A percentile compares a stretch with the other conserved stretches of the same genome.
Conservation (phyloP, 2,329 filamentous ascomycete genomes). For the Cercospora janseana region DNA sequence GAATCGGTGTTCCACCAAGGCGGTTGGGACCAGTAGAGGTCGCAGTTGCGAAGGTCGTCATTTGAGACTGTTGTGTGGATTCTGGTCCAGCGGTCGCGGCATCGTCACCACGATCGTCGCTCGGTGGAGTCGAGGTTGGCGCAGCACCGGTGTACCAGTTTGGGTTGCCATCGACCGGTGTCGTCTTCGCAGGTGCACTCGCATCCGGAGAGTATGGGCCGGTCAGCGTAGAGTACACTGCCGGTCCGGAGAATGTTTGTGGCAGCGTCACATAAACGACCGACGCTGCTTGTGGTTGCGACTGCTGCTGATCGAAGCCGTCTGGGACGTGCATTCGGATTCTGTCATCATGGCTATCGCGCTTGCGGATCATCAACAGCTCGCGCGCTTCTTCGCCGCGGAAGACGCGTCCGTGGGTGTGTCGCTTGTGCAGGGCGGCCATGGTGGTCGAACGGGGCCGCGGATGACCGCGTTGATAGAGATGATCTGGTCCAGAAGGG, state of each 20-base stretch:
- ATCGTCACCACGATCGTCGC: slow-evolving; percentile 1
- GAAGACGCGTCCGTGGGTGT: slow-evolving; percentile 34
- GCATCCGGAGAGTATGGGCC: slow-evolving; percentile 10
- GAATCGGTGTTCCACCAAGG: slow-evolving; percentile 29
- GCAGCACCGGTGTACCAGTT: slow-evolving; percentile 19
- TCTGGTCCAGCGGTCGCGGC: slow-evolving; percentile 17
- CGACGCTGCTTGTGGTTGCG: slow-evolving; percentile 32
- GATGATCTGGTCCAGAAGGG: slow-evolving; percentile 4
- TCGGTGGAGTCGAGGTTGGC: slow-evolving; percentile 16
- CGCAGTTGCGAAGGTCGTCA: slow-evolving; percentile 25
- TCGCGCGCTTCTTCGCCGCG: slow-evolving; percentile 30
- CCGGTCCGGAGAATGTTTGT: slow-evolving; percentile 52
- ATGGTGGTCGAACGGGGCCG: slow-evolving; percentile 16
- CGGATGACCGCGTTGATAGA: neutral
- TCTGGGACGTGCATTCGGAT: slow-evolving; percentile 32
- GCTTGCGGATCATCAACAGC: slow-evolving; percentile 29
- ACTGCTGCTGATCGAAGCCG: slow-evolving; percentile 23
- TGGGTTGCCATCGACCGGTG: slow-evolving; percentile 19
- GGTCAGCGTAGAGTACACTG: slow-evolving; percentile 34
- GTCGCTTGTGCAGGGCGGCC: slow-evolving; percentile 35
- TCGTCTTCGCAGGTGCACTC: slow-evolving; percentile 21
- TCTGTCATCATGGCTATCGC: slow-evolving; percentile 30
- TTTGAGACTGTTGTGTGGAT: slow-evolving; percentile 8
- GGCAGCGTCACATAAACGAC: slow-evolving; percentile 56
- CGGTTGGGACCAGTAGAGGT: slow-evolving; percentile 11